A percentile compares a stretch with the other conserved stretches of the same genome.
phyloP scores from a whole-genome alignment of 441 rosid species.

The Erodium moschatum region DNA sequence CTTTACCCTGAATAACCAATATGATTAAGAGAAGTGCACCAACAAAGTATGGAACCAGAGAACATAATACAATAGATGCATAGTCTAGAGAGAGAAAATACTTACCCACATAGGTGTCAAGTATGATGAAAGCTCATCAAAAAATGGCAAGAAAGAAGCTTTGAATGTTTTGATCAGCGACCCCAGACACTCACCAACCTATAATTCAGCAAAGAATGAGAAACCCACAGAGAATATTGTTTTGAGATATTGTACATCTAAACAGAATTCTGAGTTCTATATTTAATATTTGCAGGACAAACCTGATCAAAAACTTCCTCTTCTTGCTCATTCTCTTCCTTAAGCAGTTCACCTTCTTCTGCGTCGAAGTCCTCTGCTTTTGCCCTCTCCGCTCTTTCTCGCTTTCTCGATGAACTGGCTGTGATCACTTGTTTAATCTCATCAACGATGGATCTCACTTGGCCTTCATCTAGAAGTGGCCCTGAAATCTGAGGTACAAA shows the following conservation, averaged over 20 bases:
- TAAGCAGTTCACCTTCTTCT: constrained; percentile 91
- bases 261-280: not conserved
- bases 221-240: not conserved
- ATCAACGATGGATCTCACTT: constrained; percentile 84
- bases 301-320: constrained; percentile 99
- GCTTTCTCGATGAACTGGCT: constrained; percentile 90
- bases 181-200: constrained; percentile 99
- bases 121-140: constrained; percentile 85
- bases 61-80: not conserved
- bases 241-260: not conserved
- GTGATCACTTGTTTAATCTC: constrained; percentile 90
- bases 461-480: constrained; percentile 62
- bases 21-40: not conserved
- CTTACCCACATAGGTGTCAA: constrained; percentile 99
- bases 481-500: constrained; percentile 67
- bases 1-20: constrained; percentile 60
- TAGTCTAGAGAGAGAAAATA: not conserved
- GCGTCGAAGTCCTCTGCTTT: constrained; percentile 97
- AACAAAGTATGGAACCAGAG: not conserved
- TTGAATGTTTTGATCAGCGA: constrained; percentile 90
- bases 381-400: constrained; percentile 87
- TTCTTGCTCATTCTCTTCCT: constrained; percentile 98
- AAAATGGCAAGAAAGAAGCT: constrained; percentile 84
- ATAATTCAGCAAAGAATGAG: constrained; percentile 24
- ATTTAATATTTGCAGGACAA: constrained; percentile 24